These are phyloP conservation scores for Aquanectria penicillioides DNA, from an alignment of 2,329 filamentous ascomycete species.

Conservation along the genomic window DNA sequence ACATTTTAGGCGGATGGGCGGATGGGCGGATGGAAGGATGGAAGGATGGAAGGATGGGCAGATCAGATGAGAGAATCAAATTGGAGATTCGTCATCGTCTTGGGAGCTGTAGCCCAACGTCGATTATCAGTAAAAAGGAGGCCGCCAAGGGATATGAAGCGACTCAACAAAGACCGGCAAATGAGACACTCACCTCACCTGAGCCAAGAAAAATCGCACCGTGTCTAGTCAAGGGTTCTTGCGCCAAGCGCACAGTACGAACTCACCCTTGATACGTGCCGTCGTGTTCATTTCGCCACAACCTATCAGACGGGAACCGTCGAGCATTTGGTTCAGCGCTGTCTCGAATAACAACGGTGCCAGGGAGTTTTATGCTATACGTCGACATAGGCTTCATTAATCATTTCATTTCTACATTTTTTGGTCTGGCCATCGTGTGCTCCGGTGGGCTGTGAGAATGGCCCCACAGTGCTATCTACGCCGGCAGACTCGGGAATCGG, in stretches of 20 bases:
- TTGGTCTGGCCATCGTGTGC: neutral
- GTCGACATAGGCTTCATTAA: neutral
- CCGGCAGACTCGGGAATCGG: neutral
- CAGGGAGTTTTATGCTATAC: no score
- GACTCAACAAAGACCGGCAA: neutral
- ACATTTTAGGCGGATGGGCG: neutral
- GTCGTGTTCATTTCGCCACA: neutral
- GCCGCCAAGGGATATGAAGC: neutral
- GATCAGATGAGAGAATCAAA: no score
- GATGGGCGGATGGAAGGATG: no score
- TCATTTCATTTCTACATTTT: conserved; percentile 5
- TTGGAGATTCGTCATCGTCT: no score
- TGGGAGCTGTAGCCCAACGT: no score
- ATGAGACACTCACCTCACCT: conserved; percentile 7
- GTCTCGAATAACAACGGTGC: no score
- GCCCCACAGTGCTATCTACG: neutral
- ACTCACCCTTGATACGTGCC: neutral
- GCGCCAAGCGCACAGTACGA: conserved; percentile 4
- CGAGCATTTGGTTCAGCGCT: no score
- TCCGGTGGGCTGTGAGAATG: neutral
- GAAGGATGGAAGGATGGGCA: no score
- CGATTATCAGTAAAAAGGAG: no score
- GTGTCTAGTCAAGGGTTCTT: conserved; percentile 14
- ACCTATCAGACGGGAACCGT: neutral
- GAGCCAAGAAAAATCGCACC: conserved; percentile 18